Evolutionary conservation across 345 rosid genomes (phyloP), one percentile per base, ranked within the genome.

Genomic region (Aurinia saxatilis): DNA sequence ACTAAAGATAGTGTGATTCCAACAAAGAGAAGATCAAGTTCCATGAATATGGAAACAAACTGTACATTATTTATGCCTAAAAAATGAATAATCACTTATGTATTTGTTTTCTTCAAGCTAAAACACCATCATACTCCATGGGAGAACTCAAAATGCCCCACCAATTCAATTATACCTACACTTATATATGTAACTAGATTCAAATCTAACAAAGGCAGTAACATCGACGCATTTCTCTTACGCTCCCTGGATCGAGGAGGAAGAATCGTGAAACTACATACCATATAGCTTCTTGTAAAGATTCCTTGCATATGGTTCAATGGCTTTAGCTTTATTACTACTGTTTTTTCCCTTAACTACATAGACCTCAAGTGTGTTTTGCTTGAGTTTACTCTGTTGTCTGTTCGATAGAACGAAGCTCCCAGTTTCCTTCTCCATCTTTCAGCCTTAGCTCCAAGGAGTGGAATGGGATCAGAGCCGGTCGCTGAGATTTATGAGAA

Each of bases 361-460:
- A 3, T 39, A 27, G 47, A 42, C 54, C 51, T 35, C 3, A 23
- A 6, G 1, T 38, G 57, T 21, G n/a, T 47, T 30, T 40, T 34
- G 65, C 33, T 39, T 47, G 34, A 47, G 37, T 61, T 57, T 55
- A 62, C 59, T 71, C 60, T 48, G 46, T 50, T 3, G 67, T 52
- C 35, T 67, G 77, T 65, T 76, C 75, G 36, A 93, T 85, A 17
- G 77, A 44, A 33, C 87, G 92, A 15, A 93, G 96, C 68, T 93
- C 95, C 99, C 99, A 93, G 65, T 81, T 77, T 40, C 97, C 99
- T 82, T 93, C 97, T 13, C 97, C 99, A 56, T 93, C 96, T 39
- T 87, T 82, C 54, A 93, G 82, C 72, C 90, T 81, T 45, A 93
- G 63, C 75, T 87, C 97, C 78, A 78, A 41, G 0, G 95, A 74